Base-by-base conservation (phyloP, 1,139 yeast species). In the Yamadazyma spencermartinsiae region DNA sequence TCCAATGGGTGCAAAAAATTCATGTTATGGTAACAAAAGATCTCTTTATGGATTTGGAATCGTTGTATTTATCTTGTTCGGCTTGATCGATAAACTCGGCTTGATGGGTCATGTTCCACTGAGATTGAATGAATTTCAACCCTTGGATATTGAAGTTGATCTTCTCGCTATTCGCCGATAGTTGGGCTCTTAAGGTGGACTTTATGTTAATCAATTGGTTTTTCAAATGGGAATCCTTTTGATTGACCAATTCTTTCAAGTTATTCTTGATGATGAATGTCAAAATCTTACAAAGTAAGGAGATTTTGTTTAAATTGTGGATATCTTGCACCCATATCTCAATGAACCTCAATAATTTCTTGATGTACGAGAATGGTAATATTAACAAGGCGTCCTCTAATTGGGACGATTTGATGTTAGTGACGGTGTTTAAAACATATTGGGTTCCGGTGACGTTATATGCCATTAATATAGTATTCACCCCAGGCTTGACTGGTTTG, bases 81-180 rank as follows among this genome's bases (percentile, higher is more conserved):
- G 70, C 72, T 40, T 81, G 89, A 49, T 86, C 96, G 37, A 78
- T 75, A 56, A 82, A 90, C 56, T 83, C 88, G 30, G 77, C 72
- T 46, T 77, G 80, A 56, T 90, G 98, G 35, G 72, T 73, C 52
- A 82, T 63, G 41, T 79, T 78, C 97, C 97, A 90, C 60, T 86
- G 90, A 35, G 75, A 78, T 55, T 80, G 82, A 44, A 86, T 64
- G 51, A 79, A 85, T 51, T 75, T 78, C 59, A 92, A 69, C 2
- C 96, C 98, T 43, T 87, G 92, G 23, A 88, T 71, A 54, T 94
- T 94, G 65, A 78, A 83, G n/a, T 97, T 98, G 40, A 92, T 70
- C 43, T 77, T 81, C 39, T 74, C 69, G 19, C 77, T 70, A 15
- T 80, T 79, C 4, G 58, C 51, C 35, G 67, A 64, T 42, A 92